These are phyloP conservation scores for Ganoderma lingzhi DNA, from an alignment of 1,284 basidiomycete genomes.

Conservation along the genomic window DNA sequence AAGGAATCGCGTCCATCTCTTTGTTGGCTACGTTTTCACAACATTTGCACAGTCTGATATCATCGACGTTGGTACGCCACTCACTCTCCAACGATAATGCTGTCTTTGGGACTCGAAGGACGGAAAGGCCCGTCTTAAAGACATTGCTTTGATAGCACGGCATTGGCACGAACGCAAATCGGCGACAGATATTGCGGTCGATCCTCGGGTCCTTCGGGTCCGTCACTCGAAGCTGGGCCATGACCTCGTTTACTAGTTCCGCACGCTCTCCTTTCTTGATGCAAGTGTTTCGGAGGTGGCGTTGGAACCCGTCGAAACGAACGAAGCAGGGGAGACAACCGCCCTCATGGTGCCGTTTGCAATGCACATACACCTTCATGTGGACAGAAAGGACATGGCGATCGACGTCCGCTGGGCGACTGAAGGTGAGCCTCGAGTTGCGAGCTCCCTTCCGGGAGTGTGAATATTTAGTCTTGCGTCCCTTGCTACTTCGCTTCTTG, in stretches of 20 bases:
- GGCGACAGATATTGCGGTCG: neutral
- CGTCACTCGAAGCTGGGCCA: no score
- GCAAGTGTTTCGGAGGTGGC: neutral
- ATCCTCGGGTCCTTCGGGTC: neutral
- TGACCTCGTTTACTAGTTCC: no score
- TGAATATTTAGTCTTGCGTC: neutral
- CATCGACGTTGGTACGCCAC: neutral
- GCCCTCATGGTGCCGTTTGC: neutral
- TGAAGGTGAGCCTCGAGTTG: neutral
- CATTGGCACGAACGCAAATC: neutral
- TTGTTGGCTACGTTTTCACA: neutral
- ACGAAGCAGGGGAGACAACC: neutral
- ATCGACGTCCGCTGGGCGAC: neutral
- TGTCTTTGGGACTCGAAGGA: neutral
- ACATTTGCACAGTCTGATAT: neutral
- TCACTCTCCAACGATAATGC: neutral
- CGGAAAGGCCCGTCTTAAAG: neutral
- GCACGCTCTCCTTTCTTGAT: neutral
- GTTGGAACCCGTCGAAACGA: neutral
- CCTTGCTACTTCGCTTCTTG: neutral
- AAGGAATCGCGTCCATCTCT: neutral
- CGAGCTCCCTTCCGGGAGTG: neutral
- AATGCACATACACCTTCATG: neutral
- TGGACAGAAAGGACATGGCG: neutral
- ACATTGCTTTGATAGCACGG: neutral